Evolutionary conservation across 176 grass and related monocot species (phyloP), one percentile per base, ranked within the genome.

Genomic region (Avena sativa): DNA sequence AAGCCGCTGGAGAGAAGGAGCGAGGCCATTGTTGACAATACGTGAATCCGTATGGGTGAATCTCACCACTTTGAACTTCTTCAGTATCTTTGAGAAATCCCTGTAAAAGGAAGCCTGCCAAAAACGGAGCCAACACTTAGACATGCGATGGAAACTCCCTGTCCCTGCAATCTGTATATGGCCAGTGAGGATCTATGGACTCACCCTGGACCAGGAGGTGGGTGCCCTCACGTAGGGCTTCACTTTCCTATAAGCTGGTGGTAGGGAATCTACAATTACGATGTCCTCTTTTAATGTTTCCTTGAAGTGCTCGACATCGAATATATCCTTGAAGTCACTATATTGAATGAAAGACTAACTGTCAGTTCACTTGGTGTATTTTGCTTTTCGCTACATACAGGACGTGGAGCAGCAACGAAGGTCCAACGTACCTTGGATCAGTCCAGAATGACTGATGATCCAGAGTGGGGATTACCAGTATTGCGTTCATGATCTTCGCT

Each of bases 401-500:
- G 61, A 70, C 48, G 68, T 12, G 28, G 12, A 60, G 32, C 2
- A 71, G 21, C 28, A 57, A 71, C 62, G 59, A 15, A 36, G 74
- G 16, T 12, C 4, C 49, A 76, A 19, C 83, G n/a, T 51, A 92
- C 97, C 97, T 99, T 81, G 89, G 77, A 86, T 99, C 97, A 11
- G 84, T 96, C 97, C 97, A 99, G 64, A 96, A 99, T 19, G 97
- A 99, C 49, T 89, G 86, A 80, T 99, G 92, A 79, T 99, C 97
- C 44, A 99, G 83, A 4, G 90, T 88, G 51, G 92, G 97, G 32
- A 94, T 84, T 25, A 99, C 94, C 2, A 99, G 87, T 43, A 89
- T 71, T 8, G 92, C 92, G 52, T 98, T 98, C 92, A 98, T 96
- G 58, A 96, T 72, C 78, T 91, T 99, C 58, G 93, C 90, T 74